Evolutionary conservation across 345 rosid species (phyloP), one percentile per base, ranked within the genome.

Genomic region (Syzygium jambos): DNA sequence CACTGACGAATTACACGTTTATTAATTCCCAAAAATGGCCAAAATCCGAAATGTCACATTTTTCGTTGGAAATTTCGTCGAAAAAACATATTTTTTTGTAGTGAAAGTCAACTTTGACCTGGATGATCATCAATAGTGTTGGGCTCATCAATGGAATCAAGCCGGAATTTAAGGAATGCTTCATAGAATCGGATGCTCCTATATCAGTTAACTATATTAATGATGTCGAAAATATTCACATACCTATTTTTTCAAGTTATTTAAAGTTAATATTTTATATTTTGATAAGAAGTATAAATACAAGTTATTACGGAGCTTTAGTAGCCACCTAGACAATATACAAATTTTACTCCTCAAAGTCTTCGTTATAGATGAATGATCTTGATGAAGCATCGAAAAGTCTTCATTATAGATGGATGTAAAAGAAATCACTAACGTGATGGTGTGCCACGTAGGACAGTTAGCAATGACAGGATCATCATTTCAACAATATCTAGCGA

Each of bases 401-500:
- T 61, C 34, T n/a, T 27, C n/a, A 8, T 61, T 61, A 61, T 61
- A n/a, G 34, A n/a, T 61, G 68, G 68, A 61, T 61, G 68, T n/a
- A n/a, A 61, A 61, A 8, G 17, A 4, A 68, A 34, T 9, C 1
- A 0, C 23, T 34, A 9, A 34, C 13, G 2, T 68, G 43, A 6
- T 41, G 6, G 6, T 41, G 6, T 41, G 43, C 43, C 43, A 41
- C 6, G 3, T 65, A 16, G 9, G 34, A 65, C 1, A 12, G 23
- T 2, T 21, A 17, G 17, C 16, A 30, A 16, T 30, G 3, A 8
- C 16, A 16, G 4, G 2, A 65, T 17, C 23, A 0, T 16, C 78
- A 65, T 30, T 43, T 8, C 13, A 17, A 11, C 5, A 6, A 34
- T 68, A 30, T 17, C 0, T 3, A 2, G 0, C 1, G 6, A 73